These are phyloP conservation scores for Tylopilus balloui DNA, from an alignment of 768 basidiomycete genomes.

Conservation along the genomic window DNA sequence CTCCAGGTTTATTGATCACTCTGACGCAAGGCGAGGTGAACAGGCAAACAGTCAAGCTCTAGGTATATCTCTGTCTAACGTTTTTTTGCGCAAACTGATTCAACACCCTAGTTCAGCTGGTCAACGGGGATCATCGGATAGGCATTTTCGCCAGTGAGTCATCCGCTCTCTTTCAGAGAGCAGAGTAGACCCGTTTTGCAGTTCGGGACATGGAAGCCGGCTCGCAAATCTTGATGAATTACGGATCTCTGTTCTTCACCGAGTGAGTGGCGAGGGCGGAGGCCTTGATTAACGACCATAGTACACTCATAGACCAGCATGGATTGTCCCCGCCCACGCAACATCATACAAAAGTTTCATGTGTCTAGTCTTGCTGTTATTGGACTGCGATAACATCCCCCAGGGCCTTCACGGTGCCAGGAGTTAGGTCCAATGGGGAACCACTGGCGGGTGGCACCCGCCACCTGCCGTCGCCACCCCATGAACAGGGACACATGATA, in stretches of 20 bases:
- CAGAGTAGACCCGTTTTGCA: constrained; percentile 15
- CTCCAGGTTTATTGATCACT: constrained; percentile 69
- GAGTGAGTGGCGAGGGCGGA: constrained; percentile 3
- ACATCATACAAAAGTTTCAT: not conserved
- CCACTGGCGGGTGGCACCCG: not conserved
- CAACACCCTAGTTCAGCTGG: constrained; percentile 42
- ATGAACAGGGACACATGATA: not conserved
- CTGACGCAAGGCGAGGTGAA: constrained; percentile 13
- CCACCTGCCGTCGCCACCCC: not conserved
- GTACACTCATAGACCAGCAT: not conserved
- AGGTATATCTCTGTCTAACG: constrained; percentile 32
- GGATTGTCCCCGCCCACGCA: not conserved
- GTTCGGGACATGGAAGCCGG: constrained; percentile 38
- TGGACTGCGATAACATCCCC: not conserved
- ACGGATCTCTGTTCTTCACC: constrained; percentile 48
- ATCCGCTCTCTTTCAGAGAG: not conserved
- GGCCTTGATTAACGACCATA: not conserved
- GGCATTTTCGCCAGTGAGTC: constrained; percentile 41
- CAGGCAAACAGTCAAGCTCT: constrained; percentile 42
- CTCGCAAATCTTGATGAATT: constrained; percentile 54
- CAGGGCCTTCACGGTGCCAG: not conserved
- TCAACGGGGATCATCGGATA: constrained; percentile 66
- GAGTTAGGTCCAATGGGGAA: not conserved
- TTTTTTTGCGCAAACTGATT: not conserved
- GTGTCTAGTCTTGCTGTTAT: not conserved